phyloP scores from a whole-genome alignment of 768 basidiomycete species.

The Boletellus ananiceps region DNA sequence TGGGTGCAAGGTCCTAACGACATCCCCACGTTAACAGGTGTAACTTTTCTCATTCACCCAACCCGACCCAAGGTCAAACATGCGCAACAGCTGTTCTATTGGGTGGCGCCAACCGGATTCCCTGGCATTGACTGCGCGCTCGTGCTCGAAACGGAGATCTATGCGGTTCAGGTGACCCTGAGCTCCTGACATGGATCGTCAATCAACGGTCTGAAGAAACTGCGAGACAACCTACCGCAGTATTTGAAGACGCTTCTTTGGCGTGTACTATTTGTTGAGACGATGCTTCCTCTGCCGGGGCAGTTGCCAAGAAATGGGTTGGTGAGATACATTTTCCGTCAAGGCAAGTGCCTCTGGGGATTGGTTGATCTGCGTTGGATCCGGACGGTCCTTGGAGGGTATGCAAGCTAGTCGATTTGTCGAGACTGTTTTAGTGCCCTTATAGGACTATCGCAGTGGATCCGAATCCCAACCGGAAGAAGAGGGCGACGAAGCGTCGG shows the following conservation, averaged over 20 bases:
- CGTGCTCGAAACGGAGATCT: neutral
- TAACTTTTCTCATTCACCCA: neutral
- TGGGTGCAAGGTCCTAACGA: neutral
- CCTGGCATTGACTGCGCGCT: neutral
- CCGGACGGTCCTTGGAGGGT: no score
- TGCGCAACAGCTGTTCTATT: neutral
- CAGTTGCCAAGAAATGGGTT: neutral
- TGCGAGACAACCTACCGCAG: neutral
- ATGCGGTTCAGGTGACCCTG: neutral
- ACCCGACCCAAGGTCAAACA: no score
- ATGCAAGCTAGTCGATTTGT: no score
- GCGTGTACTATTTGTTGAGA: neutral
- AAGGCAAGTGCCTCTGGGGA: no score
- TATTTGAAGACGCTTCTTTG: neutral
- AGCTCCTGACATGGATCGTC: neutral
- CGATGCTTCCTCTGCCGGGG: no score
- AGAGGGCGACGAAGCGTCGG: no score
- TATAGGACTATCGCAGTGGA: no score
- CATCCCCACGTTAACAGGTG: no score
- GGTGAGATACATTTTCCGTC: neutral
- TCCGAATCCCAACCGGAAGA: no score
- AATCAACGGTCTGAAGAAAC: neutral
- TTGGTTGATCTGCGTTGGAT: no score
- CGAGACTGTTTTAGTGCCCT: no score
- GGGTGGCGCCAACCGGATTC: neutral